These are phyloP conservation scores for Heritiera fomes DNA, from an alignment of 345 rosid species.

Conservation along the genomic window DNA sequence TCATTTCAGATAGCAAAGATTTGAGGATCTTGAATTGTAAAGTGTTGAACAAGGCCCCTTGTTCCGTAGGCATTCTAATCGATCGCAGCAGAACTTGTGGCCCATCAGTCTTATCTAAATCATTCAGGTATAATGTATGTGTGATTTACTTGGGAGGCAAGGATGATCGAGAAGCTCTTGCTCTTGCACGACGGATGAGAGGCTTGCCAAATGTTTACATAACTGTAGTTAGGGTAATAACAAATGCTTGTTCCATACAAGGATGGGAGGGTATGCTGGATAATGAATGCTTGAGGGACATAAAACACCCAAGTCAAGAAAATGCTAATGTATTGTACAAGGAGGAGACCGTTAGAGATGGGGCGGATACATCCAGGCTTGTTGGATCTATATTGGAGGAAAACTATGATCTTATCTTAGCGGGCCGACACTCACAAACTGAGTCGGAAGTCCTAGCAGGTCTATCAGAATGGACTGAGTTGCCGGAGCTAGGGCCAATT, in stretches of 20 bases:
- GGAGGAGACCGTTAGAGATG: constrained; percentile 19
- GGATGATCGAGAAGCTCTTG: constrained; percentile 39
- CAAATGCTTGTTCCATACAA: not conserved
- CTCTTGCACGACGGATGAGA: constrained; percentile 26
- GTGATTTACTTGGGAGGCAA: constrained; percentile 36
- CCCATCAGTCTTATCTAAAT: not conserved
- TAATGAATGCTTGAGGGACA: constrained; percentile 20
- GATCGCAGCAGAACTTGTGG: constrained; percentile 21
- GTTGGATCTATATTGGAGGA: constrained; percentile 2
- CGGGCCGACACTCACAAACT: constrained; percentile 18
- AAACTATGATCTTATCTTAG: constrained; percentile 22
- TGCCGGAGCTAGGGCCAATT: constrained; percentile 13
- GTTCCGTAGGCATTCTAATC: constrained; percentile 36
- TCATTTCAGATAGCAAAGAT: constrained; percentile 18
- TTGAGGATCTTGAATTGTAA: constrained; percentile 18
- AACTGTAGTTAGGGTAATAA: constrained; percentile 17
- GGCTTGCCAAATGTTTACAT: not conserved
- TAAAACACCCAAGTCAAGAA: not conserved
- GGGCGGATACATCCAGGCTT: constrained; percentile 1
- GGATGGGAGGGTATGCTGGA: constrained; percentile 24
- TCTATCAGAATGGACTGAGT: constrained; percentile 18
- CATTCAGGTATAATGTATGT: not conserved
- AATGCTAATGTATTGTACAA: not conserved
- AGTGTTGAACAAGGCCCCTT: constrained; percentile 35
- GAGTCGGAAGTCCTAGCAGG: constrained; percentile 7